Percentiles rank a stretch among this genome's conserved stretches.
These are phyloP conservation scores for Gaeumannomyces tritici DNA, from an alignment of 2,329 filamentous ascomycete genomes.

Conservation along the genomic window DNA sequence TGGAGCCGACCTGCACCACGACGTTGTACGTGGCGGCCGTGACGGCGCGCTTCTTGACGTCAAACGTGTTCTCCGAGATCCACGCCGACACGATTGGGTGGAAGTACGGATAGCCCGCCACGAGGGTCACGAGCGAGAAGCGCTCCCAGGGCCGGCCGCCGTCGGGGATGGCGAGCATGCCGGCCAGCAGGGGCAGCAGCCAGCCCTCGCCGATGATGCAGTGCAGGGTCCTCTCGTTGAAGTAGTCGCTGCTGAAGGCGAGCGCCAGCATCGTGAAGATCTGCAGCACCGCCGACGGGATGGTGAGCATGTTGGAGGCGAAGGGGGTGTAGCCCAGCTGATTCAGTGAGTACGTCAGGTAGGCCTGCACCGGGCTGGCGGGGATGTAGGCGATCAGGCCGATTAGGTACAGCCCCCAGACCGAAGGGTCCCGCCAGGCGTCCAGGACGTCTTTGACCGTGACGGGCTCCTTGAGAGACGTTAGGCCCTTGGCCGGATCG, in stretches of 20 bases:
- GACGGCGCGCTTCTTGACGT: slow-evolving; percentile 38
- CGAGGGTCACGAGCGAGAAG: slow-evolving; percentile 38
- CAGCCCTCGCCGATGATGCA: slow-evolving; percentile 42
- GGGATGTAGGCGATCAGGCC: slow-evolving; percentile 40
- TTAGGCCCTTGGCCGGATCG: slow-evolving; percentile 43
- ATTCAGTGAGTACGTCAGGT: slow-evolving; percentile 46
- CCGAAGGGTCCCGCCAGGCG: slow-evolving; percentile 33
- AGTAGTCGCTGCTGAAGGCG: slow-evolving; percentile 43
- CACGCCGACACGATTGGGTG: slow-evolving; percentile 44
- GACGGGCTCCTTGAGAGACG: slow-evolving; percentile 30
- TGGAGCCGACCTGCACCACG: slow-evolving; percentile 33
- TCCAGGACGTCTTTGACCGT: slow-evolving; percentile 31
- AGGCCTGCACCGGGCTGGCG: slow-evolving; percentile 33
- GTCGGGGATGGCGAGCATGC: slow-evolving; percentile 37
- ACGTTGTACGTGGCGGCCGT: slow-evolving; percentile 38
- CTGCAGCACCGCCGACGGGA: slow-evolving; percentile 46
- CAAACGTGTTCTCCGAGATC: slow-evolving; percentile 38
- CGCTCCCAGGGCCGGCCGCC: slow-evolving; percentile 39
- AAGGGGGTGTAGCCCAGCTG: slow-evolving; percentile 49
- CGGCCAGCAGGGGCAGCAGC: slow-evolving; percentile 40
- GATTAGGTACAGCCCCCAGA: slow-evolving; percentile 41
- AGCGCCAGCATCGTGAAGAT: slow-evolving; percentile 45
- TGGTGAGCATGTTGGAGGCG: slow-evolving; percentile 52
- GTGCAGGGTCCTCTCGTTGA: slow-evolving; percentile 43
- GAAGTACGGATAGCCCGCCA: slow-evolving; percentile 36